Base-by-base conservation (phyloP, 2,329 filamentous ascomycete genomes). In the Didymella pinodella region DNA sequence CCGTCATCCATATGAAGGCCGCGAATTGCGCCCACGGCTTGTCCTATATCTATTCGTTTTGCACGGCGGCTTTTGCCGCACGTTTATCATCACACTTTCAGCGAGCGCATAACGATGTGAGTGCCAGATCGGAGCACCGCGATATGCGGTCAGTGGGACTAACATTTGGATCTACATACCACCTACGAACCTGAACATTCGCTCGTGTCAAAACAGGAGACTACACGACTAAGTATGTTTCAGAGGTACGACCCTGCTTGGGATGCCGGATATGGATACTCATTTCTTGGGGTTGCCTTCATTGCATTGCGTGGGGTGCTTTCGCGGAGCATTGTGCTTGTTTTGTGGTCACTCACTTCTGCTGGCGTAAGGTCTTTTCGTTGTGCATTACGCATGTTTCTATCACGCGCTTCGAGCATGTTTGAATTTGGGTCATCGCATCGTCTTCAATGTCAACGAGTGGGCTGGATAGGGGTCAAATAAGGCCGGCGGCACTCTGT, bases 261-360 rank as follows among this genome's bases (percentile, higher is more conserved):
- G 48, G 36, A 36, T 43, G 54, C 26, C 29, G 32, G 36, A 48
- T 20, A 52, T 48, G 40, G 45, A 49, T 65, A 31, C 63, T 61
- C 60, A 47, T 65, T 57, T 67, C 57, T 58, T 52, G 65, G 57
- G 62, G 26, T 43, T 59, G 46, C 50, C 41, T 50, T 59, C 32
- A 49, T 69, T 74, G 72, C 71, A 73, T 75, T 72, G 72, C 70
- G 66, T 59, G 61, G 62, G 64, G 61, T 66, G 55, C 64, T 55
- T 64, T 68, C 38, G 64, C 57, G 66, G 63, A 67, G 70, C 68
- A 72, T 73, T 69, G 62, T 68, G 60, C 41, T 63, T 60, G 45
- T 57, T 59, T 28, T 44, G 43, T 55, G 52, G 12, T 59, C 43
- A 48, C 18, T 59, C 48, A 48, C 57, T 59, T 41, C 48, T 32